These are phyloP conservation scores for Clarireedia monteithiana DNA, from an alignment of 2,329 filamentous ascomycete genomes.

Conservation along the genomic window DNA sequence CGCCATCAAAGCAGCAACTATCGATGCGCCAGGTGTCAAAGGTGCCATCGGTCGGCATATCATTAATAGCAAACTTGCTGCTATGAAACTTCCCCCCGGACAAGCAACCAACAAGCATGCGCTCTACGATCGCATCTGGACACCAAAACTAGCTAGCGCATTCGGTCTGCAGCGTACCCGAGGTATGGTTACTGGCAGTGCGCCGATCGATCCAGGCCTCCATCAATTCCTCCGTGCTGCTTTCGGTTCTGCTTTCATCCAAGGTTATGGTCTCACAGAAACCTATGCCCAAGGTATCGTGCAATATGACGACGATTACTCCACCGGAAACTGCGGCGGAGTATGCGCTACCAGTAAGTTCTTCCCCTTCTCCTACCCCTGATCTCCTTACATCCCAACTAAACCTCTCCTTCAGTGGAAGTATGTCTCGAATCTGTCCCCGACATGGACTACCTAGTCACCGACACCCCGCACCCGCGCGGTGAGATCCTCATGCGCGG, in stretches of 20 bases:
- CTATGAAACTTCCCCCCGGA: constrained; percentile 61
- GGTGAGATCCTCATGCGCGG: constrained; percentile 84
- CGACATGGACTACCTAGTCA: constrained; percentile 85
- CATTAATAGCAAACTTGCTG: constrained; percentile 71
- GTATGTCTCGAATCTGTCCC: constrained; percentile 78
- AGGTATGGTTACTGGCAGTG: constrained; percentile 79
- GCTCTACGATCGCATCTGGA: constrained; percentile 82
- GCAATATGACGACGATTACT: constrained; percentile 65
- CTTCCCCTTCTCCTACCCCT: not conserved
- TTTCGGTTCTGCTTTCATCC: constrained; percentile 69
- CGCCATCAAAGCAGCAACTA: constrained; percentile 70
- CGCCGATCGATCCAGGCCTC: constrained; percentile 80
- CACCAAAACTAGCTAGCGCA: constrained; percentile 74
- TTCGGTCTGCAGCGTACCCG: constrained; percentile 69
- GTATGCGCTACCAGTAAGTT: constrained; percentile 40
- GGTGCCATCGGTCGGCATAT: constrained; percentile 75
- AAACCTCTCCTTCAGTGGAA: constrained; percentile 46
- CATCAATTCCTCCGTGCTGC: constrained; percentile 84
- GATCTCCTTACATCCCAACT: not conserved
- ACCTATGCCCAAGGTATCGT: constrained; percentile 71
- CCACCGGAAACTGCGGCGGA: constrained; percentile 73
- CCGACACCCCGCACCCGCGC: constrained; percentile 82
- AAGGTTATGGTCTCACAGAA: constrained; percentile 93
- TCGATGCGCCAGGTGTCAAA: constrained; percentile 71
- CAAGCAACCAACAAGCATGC: constrained; percentile 73